Percentiles rank a stretch among this genome's conserved stretches.
phyloP scores from a whole-genome alignment of 164 flowering plant species.

The Kingdonia uniflora region DNA sequence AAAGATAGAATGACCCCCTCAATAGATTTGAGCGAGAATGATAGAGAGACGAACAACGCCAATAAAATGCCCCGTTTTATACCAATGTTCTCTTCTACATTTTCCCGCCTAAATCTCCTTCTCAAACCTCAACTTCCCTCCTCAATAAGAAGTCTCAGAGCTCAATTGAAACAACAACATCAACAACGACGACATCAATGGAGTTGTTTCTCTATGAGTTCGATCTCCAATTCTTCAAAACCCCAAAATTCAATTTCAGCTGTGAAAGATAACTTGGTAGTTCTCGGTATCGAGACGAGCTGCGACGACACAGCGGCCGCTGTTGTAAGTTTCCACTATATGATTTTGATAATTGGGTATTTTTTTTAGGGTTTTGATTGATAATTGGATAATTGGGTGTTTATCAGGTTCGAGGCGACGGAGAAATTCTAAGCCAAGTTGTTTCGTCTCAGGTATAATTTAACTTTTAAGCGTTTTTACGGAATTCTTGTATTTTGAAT shows the following conservation, averaged over 20 bases:
- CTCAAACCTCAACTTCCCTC: constrained; percentile 17
- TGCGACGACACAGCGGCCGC: constrained; percentile 98
- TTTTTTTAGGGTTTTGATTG: background rate
- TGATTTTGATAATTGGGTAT: background rate
- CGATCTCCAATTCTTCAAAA: background rate
- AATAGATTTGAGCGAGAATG: too few species aligned
- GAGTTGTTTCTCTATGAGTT: constrained; percentile 8
- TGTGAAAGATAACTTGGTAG: constrained; percentile 35
- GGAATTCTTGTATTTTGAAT: background rate
- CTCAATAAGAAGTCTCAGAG: constrained; percentile 5
- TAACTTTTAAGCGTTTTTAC: background rate
- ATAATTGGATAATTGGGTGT: background rate
- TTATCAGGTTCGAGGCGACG: constrained; percentile 62
- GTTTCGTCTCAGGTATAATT: constrained; percentile 78
- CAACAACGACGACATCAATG: constrained; percentile 2
- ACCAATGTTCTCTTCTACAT: constrained; percentile 15
- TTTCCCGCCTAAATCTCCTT: constrained; percentile 32
- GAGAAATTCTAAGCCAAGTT: constrained; percentile 90
- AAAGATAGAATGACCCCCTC: too few species aligned
- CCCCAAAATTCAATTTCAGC: constrained; percentile 5
- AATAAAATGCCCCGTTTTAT: constrained; percentile 21
- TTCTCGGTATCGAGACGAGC: constrained; percentile 92
- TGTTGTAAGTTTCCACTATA: constrained; percentile 33
- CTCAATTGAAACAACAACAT: constrained; percentile 1
- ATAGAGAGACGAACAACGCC: too few species aligned